Base-by-base conservation (phyloP, 306 rosid genomes). In the Pterocarpus santalinus region DNA sequence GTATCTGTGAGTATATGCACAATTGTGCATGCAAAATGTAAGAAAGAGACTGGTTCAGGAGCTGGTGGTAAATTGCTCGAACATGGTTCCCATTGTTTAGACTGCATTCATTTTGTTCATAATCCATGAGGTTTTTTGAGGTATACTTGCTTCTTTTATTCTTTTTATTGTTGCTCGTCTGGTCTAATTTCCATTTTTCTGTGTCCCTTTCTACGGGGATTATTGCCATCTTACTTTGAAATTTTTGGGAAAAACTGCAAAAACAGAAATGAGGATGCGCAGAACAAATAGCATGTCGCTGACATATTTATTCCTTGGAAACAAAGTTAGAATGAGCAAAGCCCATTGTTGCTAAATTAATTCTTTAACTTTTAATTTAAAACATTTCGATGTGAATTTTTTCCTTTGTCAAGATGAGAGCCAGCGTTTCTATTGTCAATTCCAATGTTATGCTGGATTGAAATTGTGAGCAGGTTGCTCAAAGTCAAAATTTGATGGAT, bases 21-120 rank as follows among this genome's bases (percentile, higher is more conserved):
- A 36, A 33, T 61, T 55, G 67, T 46, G 86, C 85, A 61, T 78
- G 79, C 64, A 63, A 80, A 75, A 78, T 72, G 36, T 80, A 85
- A 75, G 77, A 71, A 85, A 72, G 68, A 71, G 83, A 52, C 71
- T 81, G 77, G 75, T 82, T 83, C 67, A 36, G 69, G 84, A 80
- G 82, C 81, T 77, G 72, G 58, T 80, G 87, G 86, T 78, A 83
- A 43, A 72, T 78, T 83, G 83, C 76, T 84, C 80, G 78, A 85
- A 72, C 80, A 43, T 75, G 82, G 83, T 79, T 86, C 70, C 83
- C 71, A 82, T 87, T 87, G 55, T 79, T 80, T 67, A 82, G 76
- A n/a, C 57, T 73, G 76, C 80, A 88, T 87, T 83, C 88, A 61
- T 82, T 86, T 84, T 91, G 94, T 90, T 83, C 89, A 90, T 90